phyloP scores from a whole-genome alignment of 225 moss, liverwort and hornwort genomes.

The Sphagnum tenellum region DNA sequence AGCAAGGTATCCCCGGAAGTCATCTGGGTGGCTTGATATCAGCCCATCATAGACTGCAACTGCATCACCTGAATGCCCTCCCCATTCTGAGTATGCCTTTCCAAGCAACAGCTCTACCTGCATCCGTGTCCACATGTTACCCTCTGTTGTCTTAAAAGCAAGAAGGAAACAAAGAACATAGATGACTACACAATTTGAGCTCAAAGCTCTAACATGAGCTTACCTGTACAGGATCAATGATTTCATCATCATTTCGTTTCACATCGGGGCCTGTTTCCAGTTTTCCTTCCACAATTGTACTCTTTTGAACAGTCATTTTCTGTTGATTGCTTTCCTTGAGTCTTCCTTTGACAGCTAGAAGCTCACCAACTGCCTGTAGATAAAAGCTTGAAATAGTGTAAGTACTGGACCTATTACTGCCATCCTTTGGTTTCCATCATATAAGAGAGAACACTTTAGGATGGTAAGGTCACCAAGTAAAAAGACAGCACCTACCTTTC shows the following conservation, averaged over 20 bases:
- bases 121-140: not conserved
- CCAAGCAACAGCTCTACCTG: slow-evolving; percentile 91
- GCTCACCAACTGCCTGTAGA: slow-evolving; percentile 80
- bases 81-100: slow-evolving; percentile 85
- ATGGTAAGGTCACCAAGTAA: too few relatives aligned
- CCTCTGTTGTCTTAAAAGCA: too few relatives aligned
- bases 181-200: too few relatives aligned
- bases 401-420: too few relatives aligned
- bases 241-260: slow-evolving; percentile 24
- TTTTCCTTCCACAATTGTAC: slow-evolving; percentile 3
- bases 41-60: slow-evolving; percentile 82
- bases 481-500: not conserved
- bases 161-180: too few relatives aligned
- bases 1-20: slow-evolving; percentile 85
- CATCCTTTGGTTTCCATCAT: not conserved
- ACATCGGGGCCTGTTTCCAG: slow-evolving; percentile 2
- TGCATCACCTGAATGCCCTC: slow-evolving; percentile 79
- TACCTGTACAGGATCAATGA: slow-evolving; percentile 77
- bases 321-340: slow-evolving; percentile 27
- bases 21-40: slow-evolving; percentile 61
- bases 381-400: too few relatives aligned
- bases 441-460: slow-evolving; percentile 1
- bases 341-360: slow-evolving; percentile 70
- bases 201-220: not conserved
- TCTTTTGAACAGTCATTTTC: slow-evolving; percentile 19